Conservation (phyloP, 306 rosid genomes). For the Albizia julibrissin region DNA sequence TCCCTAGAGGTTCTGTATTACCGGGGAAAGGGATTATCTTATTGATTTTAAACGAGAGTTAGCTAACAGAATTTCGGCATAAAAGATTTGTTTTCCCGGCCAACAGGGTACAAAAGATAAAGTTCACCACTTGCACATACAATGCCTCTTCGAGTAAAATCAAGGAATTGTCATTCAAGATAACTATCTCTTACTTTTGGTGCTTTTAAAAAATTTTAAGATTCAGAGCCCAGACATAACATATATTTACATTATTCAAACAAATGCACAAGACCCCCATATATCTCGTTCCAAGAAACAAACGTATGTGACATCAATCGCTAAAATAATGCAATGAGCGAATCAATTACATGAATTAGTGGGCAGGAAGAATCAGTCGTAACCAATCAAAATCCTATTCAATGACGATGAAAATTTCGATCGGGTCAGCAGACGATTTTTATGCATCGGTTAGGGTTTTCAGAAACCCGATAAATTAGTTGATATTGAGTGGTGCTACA, state of each 20-base stretch:
- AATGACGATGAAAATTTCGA: not conserved
- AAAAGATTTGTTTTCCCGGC: not conserved
- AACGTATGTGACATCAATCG: no score
- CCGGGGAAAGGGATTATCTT: not conserved
- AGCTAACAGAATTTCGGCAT: not conserved
- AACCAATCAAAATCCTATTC: not conserved
- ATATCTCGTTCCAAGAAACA: not conserved
- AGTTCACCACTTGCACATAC: not conserved
- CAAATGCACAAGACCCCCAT: not conserved
- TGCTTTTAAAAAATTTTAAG: not conserved
- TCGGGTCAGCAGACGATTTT: not conserved
- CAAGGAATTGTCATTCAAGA: not conserved
- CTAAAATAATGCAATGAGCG: not conserved
- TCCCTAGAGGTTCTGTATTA: no score
- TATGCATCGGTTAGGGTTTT: slow-evolving; percentile 26
- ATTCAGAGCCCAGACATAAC: slow-evolving; percentile 7
- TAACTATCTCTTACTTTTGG: not conserved
- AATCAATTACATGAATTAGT: not conserved
- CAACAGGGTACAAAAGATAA: not conserved
- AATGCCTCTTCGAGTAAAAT: not conserved
- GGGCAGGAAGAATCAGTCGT: not conserved
- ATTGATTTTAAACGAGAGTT: not conserved
- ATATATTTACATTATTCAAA: not conserved
- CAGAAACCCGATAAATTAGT: not conserved
- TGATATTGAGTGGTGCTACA: not conserved